Percentiles rank a stretch among this genome's conserved stretches.
Conservation (phyloP, 2,329 filamentous ascomycete genomes). For the Xylaria sp. region DNA sequence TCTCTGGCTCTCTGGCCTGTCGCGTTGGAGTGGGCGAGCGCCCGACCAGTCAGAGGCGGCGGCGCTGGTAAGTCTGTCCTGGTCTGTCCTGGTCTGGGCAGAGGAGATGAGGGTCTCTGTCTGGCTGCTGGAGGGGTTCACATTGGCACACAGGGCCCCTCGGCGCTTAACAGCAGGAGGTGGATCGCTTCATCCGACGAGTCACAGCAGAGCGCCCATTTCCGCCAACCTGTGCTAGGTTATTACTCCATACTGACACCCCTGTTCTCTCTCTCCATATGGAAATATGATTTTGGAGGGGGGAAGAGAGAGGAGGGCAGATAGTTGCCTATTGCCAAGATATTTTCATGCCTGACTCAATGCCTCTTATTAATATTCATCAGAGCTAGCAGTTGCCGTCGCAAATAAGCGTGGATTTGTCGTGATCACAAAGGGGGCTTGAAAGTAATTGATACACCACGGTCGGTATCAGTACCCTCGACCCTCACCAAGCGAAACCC, state of each 20-base stretch:
- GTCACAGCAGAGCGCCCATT: conserved; percentile 48
- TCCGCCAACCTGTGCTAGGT: conserved; percentile 36
- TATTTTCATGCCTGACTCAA: background rate
- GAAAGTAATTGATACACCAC: background rate
- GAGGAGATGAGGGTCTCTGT: conserved; percentile 20
- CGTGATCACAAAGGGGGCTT: background rate
- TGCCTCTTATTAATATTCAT: background rate
- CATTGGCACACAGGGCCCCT: conserved; percentile 54
- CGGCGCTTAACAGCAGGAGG: conserved; percentile 65
- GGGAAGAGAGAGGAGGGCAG: conserved; percentile 8
- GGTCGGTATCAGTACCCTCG: background rate
- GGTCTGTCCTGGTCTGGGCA: conserved; percentile 22
- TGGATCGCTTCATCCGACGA: conserved; percentile 57
- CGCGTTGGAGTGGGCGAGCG: conserved; percentile 40
- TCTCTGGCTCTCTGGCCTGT: background rate
- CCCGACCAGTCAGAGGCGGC: conserved; percentile 44
- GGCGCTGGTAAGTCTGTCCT: conserved; percentile 34
- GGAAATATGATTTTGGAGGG: conserved; percentile 5
- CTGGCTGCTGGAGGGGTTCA: conserved; percentile 45
- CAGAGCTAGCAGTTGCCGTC: background rate
- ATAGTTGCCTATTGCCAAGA: background rate
- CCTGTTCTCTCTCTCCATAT: conserved; percentile 8
- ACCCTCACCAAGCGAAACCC: background rate
- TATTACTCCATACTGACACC: conserved; percentile 1
- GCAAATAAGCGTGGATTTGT: background rate